Conservation (phyloP, 495 filamentous ascomycete species). For the Neurospora sp. region DNA sequence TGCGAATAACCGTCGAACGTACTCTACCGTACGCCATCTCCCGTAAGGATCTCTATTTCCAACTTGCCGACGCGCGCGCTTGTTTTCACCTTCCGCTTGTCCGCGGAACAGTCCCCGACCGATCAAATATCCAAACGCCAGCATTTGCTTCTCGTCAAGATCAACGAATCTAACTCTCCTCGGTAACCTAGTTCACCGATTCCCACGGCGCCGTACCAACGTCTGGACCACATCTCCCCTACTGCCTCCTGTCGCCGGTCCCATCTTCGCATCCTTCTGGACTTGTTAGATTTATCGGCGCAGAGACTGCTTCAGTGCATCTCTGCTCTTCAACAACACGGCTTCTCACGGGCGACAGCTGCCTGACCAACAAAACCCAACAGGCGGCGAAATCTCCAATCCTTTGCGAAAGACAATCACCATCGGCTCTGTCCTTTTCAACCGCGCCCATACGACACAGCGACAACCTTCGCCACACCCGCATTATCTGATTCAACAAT, state of each 20-base stretch:
- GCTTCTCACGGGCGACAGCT: constrained; percentile 19
- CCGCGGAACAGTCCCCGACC: not conserved
- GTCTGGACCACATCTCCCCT: not conserved
- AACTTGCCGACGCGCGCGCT: not conserved
- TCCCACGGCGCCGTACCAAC: not conserved
- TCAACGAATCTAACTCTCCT: not conserved
- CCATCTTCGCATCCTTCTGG: not conserved
- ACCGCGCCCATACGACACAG: constrained; percentile 21
- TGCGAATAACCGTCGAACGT: not conserved
- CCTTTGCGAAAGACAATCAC: constrained; percentile 20
- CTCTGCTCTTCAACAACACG: constrained; percentile 21
- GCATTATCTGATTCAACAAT: constrained; percentile 10
- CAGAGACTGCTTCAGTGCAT: constrained; percentile 19
- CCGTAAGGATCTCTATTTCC: not conserved
- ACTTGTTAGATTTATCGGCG: not conserved
- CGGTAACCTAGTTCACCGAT: not conserved
- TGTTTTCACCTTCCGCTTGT: not conserved
- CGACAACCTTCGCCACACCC: constrained; percentile 15
- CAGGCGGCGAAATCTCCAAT: not conserved
- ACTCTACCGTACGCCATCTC: not conserved
- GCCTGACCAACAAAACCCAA: constrained; percentile 3
- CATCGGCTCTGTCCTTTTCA: constrained; percentile 34
- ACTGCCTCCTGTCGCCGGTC: not conserved
- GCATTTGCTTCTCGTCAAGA: not conserved
- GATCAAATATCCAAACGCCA: not conserved